A percentile compares a stretch with the other conserved stretches of the same genome.
Evolutionary conservation across 2,329 filamentous ascomycete species (phyloP).

Genomic region (Achaetomium macrosporum): DNA sequence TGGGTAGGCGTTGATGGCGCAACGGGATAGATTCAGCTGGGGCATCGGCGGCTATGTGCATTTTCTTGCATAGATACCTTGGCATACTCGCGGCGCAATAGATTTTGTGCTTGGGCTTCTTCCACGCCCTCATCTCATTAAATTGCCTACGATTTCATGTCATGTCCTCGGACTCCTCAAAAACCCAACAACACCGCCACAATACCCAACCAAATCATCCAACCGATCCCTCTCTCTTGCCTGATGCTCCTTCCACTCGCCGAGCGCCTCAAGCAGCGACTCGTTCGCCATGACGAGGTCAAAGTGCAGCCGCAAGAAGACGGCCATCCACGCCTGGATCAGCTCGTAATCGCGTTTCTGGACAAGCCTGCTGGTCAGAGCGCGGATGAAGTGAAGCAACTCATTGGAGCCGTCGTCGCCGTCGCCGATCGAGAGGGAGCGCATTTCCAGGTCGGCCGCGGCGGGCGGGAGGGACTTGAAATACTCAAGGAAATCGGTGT

Average conservation of each 20-base stretch:
- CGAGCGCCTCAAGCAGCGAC: conserved; percentile 52
- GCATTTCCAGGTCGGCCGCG: conserved; percentile 83
- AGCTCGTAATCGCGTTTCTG: conserved; percentile 82
- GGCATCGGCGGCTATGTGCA: not conserved
- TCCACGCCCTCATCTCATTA: no score
- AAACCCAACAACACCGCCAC: conserved; percentile 78
- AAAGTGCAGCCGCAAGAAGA: conserved; percentile 77
- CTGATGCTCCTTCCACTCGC: conserved; percentile 67
- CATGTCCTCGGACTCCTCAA: conserved; percentile 58
- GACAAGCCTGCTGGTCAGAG: conserved; percentile 64
- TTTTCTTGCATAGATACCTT: conserved; percentile 1
- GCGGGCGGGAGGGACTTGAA: conserved; percentile 78
- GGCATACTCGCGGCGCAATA: not conserved
- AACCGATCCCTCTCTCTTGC: conserved; percentile 65
- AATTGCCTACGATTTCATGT: not conserved
- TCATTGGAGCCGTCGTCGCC: conserved; percentile 55
- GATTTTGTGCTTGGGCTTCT: not conserved
- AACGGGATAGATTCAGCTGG: not conserved
- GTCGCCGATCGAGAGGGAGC: conserved; percentile 57
- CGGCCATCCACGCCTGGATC: conserved; percentile 94
- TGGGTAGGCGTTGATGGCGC: conserved; percentile 14
- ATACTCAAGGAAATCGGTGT: conserved; percentile 65
- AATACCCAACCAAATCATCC: conserved; percentile 76
- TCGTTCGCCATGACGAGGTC: conserved; percentile 48
- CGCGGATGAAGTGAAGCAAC: conserved; percentile 71